Evolutionary conservation across 192 early-diverging fungal genomes (phyloP), one percentile per base, ranked within the genome.

Genomic region (Coemansia sp.): DNA sequence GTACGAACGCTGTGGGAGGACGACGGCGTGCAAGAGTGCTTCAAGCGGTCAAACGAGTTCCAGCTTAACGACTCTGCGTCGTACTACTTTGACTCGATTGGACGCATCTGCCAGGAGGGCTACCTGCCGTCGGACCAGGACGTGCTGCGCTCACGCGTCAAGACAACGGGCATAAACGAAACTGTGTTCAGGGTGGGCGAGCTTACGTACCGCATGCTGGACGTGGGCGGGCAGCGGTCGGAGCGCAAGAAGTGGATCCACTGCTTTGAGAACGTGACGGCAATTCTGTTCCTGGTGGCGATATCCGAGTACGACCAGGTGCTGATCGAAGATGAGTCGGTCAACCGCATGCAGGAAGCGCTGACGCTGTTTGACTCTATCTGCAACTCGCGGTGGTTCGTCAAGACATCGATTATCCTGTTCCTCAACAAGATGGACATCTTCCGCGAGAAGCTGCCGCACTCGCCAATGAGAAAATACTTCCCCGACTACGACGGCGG

Each of bases 161-260:
- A 96, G 84, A 94, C 96, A 0, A 96, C 96, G 2, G 94, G 94
- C 62, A 98, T 98, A 68, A 96, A 93, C 38, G 96, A 98, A 77
- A 96, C 93, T 3, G 90, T 89, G 6, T 96, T 98, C 80, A 71
- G 89, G 26, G 92, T 98, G 64, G 92, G 91, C 23, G 93, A 95
- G 41, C 77, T 96, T 49, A 94, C 92, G 29, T 98, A 96, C 78
- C 87, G 93, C 62, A 94, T 98, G 92, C 92, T 94, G 78, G 96
- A 98, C 84, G 96, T 98, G 48, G 96, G 96, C 69, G 96, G 96
- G 43, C 96, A 98, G 85, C 90, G 96, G 47, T 95, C 93, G 45
- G 96, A 98, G 84, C 87, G 96, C 69, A 98, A 98, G 70, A 98
- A 98, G 84, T 97, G 96, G 96, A 95, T 96, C 65, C 96, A 96